phyloP scores from a whole-genome alignment of 805 yeast genomes.

The Zygosaccharomyces pseudorouxii region DNA sequence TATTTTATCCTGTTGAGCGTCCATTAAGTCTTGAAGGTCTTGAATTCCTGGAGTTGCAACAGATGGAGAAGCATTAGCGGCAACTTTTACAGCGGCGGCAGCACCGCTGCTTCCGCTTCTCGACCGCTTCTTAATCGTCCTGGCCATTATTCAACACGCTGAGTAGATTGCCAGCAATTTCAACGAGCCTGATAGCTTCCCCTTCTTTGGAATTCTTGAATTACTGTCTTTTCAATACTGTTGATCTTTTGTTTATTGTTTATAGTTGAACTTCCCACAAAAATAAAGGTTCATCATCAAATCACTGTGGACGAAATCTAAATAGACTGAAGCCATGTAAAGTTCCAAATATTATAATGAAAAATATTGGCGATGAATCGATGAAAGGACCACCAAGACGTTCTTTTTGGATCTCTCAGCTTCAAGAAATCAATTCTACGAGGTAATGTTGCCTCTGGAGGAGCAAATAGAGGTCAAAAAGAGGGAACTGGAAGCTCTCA shows the following conservation, averaged over 20 bases:
- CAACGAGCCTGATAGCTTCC: not conserved
- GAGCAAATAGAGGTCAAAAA: conserved; percentile 21
- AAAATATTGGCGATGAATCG: not conserved
- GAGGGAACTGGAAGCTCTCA: conserved; percentile 27
- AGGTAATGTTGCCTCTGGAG: conserved; percentile 11
- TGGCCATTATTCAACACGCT: conserved; percentile 9
- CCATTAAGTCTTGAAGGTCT: conserved; percentile 30
- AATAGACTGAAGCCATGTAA: not conserved
- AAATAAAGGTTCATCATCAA: not conserved
- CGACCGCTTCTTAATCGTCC: conserved; percentile 12
- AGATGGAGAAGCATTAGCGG: not conserved
- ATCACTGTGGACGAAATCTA: not conserved
- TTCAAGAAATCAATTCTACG: not conserved
- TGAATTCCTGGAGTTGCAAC: conserved; percentile 21
- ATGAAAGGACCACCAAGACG: not conserved
- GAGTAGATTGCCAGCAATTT: conserved; percentile 1
- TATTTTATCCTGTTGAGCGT: conserved; percentile 20
- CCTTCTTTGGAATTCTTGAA: not conserved
- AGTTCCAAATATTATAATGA: not conserved
- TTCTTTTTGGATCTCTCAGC: not conserved
- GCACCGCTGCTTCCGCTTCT: conserved; percentile 7
- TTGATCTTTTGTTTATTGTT: conserved; percentile 4
- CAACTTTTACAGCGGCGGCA: conserved; percentile 5
- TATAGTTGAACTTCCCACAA: conserved; percentile 1
- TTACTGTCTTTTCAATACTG: not conserved